phyloP scores from a whole-genome alignment of 2,329 filamentous ascomycete species.

The Ascochyta lentis region DNA sequence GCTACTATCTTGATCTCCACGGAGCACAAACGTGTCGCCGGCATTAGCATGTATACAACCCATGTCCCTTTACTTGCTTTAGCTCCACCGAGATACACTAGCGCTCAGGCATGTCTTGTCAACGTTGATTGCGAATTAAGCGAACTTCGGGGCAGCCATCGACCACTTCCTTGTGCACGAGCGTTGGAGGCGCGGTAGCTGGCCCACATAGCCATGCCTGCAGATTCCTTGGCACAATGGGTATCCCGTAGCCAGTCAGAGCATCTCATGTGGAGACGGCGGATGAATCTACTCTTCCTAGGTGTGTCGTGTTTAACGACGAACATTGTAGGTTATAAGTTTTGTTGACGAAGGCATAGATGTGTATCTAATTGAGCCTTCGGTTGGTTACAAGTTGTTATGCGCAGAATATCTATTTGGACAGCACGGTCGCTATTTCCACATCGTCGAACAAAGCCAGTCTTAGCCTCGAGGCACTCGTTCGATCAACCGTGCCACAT shows the following conservation, averaged over 20 bases:
- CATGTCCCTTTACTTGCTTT: background rate
- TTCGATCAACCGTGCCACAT: constrained; percentile 21
- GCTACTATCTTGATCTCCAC: constrained; percentile 20
- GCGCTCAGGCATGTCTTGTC: background rate
- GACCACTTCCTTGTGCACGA: constrained; percentile 5
- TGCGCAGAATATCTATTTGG: background rate
- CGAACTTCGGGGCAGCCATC: background rate
- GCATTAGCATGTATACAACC: constrained; percentile 10
- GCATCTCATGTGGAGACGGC: background rate
- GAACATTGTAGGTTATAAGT: background rate
- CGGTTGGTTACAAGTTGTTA: background rate
- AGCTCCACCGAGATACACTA: constrained; percentile 1
- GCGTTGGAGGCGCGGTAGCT: constrained; percentile 5
- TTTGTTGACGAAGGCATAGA: background rate
- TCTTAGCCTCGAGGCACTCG: constrained; percentile 8
- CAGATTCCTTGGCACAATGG: background rate
- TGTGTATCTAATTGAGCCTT: background rate
- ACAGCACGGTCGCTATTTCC: constrained; percentile 8
- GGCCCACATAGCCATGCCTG: background rate
- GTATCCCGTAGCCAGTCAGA: background rate
- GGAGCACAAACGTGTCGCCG: constrained; percentile 9
- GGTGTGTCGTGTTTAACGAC: background rate
- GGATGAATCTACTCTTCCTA: background rate
- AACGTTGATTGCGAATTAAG: background rate
- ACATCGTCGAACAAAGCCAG: constrained; percentile 20